A percentile compares a stretch with the other conserved stretches of the same genome.
Conservation (phyloP, 2,329 filamentous ascomycete genomes). For the Hypoxylon sp. region DNA sequence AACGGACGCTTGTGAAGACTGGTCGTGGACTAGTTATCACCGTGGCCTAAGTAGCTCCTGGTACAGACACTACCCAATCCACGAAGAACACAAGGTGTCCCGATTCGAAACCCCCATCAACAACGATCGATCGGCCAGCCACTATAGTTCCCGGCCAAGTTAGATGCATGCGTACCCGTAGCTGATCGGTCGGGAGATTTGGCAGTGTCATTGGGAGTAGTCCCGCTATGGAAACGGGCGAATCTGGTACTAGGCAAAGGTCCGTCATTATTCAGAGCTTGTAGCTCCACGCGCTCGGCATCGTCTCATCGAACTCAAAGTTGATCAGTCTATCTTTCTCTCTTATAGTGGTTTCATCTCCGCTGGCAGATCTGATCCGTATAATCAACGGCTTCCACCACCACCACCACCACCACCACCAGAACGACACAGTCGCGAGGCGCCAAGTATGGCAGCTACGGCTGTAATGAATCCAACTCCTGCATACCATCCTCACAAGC, state of each 20-base stretch:
- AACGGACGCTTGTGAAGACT: slow-evolving; percentile 13
- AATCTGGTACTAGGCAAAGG: slow-evolving; percentile 50
- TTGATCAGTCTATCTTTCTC: slow-evolving; percentile 38
- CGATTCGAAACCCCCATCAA: slow-evolving; percentile 9
- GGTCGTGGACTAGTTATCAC: slow-evolving; percentile 23
- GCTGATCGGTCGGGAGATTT: slow-evolving; percentile 45
- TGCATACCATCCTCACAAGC: slow-evolving; percentile 44
- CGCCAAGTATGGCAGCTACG: slow-evolving; percentile 45
- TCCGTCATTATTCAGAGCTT: slow-evolving; percentile 40
- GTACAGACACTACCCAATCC: slow-evolving; percentile 25
- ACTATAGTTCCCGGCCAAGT: slow-evolving; percentile 34
- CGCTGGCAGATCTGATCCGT: slow-evolving; percentile 43
- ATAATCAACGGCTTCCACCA: slow-evolving; percentile 39
- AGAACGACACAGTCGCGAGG: slow-evolving; percentile 39
- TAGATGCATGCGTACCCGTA: slow-evolving; percentile 47
- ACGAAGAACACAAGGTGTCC: slow-evolving; percentile 3
- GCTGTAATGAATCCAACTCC: slow-evolving; percentile 46
- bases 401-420: slow-evolving; percentile 36
- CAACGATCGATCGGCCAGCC: slow-evolving; percentile 22
- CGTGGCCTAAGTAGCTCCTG: slow-evolving; percentile 22
- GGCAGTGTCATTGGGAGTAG: slow-evolving; percentile 45
- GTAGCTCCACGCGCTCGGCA: slow-evolving; percentile 34
- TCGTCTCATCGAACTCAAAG: slow-evolving; percentile 28
- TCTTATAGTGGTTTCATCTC: slow-evolving; percentile 44
- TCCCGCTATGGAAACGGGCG: slow-evolving; percentile 50